phyloP scores from a whole-genome alignment of 2,329 filamentous ascomycete genomes.

The Fusarium sp. region DNA sequence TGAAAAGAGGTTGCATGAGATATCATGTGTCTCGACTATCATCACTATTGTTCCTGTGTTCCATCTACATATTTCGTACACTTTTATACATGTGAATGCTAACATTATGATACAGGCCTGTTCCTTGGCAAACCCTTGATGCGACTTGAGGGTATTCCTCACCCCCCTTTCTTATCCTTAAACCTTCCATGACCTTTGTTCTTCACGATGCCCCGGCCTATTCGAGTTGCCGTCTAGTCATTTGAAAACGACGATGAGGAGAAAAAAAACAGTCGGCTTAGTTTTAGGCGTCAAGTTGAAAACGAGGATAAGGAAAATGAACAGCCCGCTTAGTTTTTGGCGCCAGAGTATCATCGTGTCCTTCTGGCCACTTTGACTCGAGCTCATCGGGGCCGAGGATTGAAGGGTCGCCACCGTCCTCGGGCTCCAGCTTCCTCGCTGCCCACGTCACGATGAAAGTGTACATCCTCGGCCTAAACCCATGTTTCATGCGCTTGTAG shows the following conservation, averaged over 20 bases:
- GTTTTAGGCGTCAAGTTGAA: too few relatives aligned
- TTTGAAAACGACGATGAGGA: too few relatives aligned
- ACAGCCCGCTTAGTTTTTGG: too few relatives aligned
- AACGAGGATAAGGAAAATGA: too few relatives aligned
- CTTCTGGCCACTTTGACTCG: neutral
- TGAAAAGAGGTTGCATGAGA: slow-evolving; percentile 30
- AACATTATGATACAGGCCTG: neutral
- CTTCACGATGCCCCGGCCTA: too few relatives aligned
- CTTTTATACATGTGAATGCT: neutral
- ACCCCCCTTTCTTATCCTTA: neutral
- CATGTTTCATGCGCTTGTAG: neutral
- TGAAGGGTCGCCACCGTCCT: slow-evolving; percentile 6
- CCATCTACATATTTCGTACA: neutral
- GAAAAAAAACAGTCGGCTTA: too few relatives aligned
- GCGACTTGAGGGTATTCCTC: neutral
- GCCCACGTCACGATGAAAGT: slow-evolving; percentile 22
- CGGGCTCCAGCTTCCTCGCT: slow-evolving; percentile 15
- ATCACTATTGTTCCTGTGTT: neutral
- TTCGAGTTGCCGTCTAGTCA: too few relatives aligned
- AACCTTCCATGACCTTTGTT: too few relatives aligned
- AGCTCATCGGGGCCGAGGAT: slow-evolving; percentile 1
- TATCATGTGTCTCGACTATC: slow-evolving; percentile 1
- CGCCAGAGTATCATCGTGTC: neutral
- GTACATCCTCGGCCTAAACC: slow-evolving; percentile 19
- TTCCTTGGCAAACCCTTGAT: neutral